phyloP scores from a whole-genome alignment of 2,329 filamentous ascomycete genomes.

The Talaromyces atroroseus region DNA sequence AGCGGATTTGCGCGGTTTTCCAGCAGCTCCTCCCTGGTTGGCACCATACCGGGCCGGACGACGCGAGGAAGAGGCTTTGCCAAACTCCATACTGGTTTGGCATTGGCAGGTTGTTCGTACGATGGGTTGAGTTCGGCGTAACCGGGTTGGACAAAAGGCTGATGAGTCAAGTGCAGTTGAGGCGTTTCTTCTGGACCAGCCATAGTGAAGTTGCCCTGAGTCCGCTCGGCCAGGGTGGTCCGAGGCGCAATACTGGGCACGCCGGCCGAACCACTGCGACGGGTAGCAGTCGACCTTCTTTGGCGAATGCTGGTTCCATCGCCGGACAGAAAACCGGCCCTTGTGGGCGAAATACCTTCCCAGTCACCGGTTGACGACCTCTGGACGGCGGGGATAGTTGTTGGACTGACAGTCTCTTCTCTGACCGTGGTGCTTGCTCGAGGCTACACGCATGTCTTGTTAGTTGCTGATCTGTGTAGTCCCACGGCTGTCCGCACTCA shows the following conservation, averaged over 20 bases:
- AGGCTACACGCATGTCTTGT: neutral
- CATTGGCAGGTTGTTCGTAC: constrained; percentile 47
- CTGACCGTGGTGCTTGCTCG: neutral
- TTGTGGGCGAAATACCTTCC: neutral
- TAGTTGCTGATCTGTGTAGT: neutral
- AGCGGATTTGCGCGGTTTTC: constrained; percentile 26
- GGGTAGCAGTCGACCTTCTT: constrained; percentile 3
- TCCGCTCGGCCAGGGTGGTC: constrained; percentile 24
- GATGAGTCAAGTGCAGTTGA: constrained; percentile 30
- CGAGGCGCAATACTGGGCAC: constrained; percentile 22
- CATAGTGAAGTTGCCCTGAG: constrained; percentile 27
- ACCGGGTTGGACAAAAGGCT: constrained; percentile 49
- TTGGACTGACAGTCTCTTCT: neutral
- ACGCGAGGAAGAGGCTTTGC: constrained; percentile 52
- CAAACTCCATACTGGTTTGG: constrained; percentile 50
- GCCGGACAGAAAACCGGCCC: neutral
- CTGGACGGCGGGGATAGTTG: neutral
- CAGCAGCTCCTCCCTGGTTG: constrained; percentile 37
- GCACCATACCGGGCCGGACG: constrained; percentile 50
- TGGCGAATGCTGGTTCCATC: constrained; percentile 4
- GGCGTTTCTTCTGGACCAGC: constrained; percentile 28
- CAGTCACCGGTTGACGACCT: neutral
- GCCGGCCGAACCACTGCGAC: constrained; percentile 11
- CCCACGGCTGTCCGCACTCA: neutral
- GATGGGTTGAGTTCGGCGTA: constrained; percentile 51